These are phyloP conservation scores for Pterulicium gracile DNA, from an alignment of 1,284 basidiomycete species.

Conservation along the genomic window DNA sequence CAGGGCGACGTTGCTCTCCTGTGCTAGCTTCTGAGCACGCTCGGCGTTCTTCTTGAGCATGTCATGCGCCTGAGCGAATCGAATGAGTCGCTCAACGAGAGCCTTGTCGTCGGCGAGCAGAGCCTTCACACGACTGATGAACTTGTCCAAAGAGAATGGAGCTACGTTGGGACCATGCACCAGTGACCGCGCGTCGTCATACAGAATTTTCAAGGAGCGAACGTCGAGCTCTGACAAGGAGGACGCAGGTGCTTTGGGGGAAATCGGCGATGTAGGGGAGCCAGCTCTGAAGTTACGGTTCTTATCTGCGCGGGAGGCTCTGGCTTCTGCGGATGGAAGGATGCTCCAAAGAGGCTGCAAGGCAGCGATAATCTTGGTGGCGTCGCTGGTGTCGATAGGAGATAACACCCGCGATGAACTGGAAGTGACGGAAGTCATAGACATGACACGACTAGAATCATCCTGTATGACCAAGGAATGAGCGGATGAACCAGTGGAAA, in stretches of 20 bases:
- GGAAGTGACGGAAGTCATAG: constrained; percentile 3
- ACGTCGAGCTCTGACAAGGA: constrained; percentile 75
- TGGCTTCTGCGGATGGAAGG: constrained; percentile 70
- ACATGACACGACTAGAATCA: background rate
- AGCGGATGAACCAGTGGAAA: background rate
- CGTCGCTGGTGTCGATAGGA: constrained; percentile 30
- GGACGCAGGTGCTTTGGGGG: constrained; percentile 26
- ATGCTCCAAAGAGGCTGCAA: constrained; percentile 70
- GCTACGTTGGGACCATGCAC: constrained; percentile 26
- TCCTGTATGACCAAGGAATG: background rate
- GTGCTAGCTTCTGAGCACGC: constrained; percentile 78
- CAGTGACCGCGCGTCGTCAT: constrained; percentile 32
- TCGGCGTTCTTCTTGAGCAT: constrained; percentile 84
- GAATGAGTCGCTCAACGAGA: constrained; percentile 71
- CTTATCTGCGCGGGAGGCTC: constrained; percentile 47
- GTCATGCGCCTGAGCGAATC: constrained; percentile 81
- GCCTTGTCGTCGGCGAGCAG: constrained; percentile 73
- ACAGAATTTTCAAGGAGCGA: constrained; percentile 64
- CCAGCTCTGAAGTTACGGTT: constrained; percentile 35
- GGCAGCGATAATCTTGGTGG: constrained; percentile 45
- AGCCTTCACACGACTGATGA: constrained; percentile 65
- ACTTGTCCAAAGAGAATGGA: constrained; percentile 59
- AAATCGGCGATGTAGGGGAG: constrained; percentile 26
- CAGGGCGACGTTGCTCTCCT: constrained; percentile 65
- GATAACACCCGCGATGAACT: constrained; percentile 16